Evolutionary conservation across 2,329 filamentous ascomycete species (phyloP).

Genomic region (Emmonsiellopsis sp.): DNA sequence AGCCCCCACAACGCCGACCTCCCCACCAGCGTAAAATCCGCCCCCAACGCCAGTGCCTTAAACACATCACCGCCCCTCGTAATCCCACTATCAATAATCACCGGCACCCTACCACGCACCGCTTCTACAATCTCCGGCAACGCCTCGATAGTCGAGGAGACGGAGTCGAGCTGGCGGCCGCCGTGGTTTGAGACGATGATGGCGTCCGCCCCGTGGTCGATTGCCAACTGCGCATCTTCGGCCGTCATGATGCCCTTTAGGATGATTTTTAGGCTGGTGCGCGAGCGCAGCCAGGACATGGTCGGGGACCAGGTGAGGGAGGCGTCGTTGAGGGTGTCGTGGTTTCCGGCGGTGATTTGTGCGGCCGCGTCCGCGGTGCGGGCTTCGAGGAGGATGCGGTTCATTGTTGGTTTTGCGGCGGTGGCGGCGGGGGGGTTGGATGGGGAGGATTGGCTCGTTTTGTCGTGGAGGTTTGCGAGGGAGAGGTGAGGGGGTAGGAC

Average conservation of each 20-base stretch:
- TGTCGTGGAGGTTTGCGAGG: conserved; percentile 31
- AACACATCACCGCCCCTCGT: conserved; percentile 38
- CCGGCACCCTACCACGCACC: conserved; percentile 23
- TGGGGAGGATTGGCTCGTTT: conserved; percentile 59
- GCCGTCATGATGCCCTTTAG: conserved; percentile 47
- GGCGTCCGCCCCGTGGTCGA: conserved; percentile 31
- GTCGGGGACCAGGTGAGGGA: conserved; percentile 1
- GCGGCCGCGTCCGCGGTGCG: conserved; percentile 54
- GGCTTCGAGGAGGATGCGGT: conserved; percentile 43
- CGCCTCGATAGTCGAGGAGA: conserved; percentile 36
- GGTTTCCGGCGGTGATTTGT: conserved; percentile 45
- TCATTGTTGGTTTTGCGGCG: conserved; percentile 27
- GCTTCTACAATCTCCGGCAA: conserved; percentile 47
- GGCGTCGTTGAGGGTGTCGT: conserved; percentile 43
- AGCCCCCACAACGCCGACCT: conserved; percentile 52
- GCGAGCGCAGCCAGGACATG: neutral
- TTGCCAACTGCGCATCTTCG: conserved; percentile 36
- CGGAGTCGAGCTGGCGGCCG: conserved; percentile 40
- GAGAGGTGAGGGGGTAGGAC: conserved; percentile 1
- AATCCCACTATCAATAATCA: conserved; percentile 41
- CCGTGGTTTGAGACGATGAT: conserved; percentile 41
- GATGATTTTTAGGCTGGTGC: conserved; percentile 34
- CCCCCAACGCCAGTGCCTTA: conserved; percentile 45
- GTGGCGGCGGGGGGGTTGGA: conserved; percentile 35
- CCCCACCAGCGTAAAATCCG: conserved; percentile 49